Evolutionary conservation across 345 rosid species (phyloP).

Genomic region (Psidium guajava): DNA sequence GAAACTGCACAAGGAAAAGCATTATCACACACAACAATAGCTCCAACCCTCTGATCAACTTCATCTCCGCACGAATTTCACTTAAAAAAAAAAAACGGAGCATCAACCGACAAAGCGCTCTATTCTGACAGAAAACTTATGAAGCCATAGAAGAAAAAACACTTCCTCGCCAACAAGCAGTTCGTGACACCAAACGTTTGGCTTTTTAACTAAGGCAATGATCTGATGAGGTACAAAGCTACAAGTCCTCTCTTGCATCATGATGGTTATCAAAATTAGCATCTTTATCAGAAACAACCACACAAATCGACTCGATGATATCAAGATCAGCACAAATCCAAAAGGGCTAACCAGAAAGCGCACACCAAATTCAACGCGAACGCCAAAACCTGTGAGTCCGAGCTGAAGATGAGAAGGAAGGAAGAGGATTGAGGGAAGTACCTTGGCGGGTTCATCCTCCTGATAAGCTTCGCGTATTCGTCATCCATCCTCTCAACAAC

Average conservation of each 20-base stretch:
- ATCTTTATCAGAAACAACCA: background rate
- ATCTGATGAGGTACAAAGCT: background rate
- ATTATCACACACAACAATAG: background rate
- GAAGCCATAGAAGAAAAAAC: background rate
- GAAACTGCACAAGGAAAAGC: background rate
- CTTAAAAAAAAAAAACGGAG: background rate
- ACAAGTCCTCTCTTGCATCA: background rate
- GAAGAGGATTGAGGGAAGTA: background rate
- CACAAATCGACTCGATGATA: background rate
- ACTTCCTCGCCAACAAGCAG: background rate
- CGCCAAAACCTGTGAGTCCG: background rate
- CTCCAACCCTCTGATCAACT: background rate
- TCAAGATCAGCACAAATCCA: background rate
- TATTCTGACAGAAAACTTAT: background rate
- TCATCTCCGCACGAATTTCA: background rate
- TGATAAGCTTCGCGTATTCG: slow-evolving; percentile 36
- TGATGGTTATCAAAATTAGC: background rate
- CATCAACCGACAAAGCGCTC: background rate
- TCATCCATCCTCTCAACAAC: slow-evolving; percentile 30
- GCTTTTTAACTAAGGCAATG: background rate
- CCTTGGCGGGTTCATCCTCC: slow-evolving; percentile 47
- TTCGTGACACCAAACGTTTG: background rate
- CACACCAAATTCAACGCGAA: background rate
- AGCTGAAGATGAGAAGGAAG: background rate
- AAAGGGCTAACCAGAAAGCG: background rate